Conservation (phyloP, 2,329 filamentous ascomycete species). For the Teratosphaeria nubilosa region DNA sequence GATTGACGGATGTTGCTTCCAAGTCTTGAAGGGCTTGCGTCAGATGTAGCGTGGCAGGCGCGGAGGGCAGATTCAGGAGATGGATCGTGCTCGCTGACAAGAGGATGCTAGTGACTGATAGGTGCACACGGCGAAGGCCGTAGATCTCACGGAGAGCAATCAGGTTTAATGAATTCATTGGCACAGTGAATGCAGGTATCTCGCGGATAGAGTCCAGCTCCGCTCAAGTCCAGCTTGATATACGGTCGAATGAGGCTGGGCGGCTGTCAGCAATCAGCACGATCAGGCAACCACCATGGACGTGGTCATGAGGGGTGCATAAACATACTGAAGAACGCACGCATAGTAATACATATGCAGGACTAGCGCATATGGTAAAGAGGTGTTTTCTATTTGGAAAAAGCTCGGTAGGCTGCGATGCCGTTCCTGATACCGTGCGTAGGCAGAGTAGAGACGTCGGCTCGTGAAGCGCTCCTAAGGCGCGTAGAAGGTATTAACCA, state of each 20-base stretch:
- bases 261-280: conserved; percentile 29
- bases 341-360: conserved; percentile 35
- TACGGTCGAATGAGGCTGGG: conserved; percentile 63
- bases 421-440: conserved; percentile 62
- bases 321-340: conserved; percentile 49
- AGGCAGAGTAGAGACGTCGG: conserved; percentile 52
- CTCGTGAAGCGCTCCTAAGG: conserved; percentile 56
- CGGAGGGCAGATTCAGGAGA: conserved; percentile 33
- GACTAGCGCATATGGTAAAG: conserved; percentile 62
- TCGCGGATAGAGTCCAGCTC: conserved; percentile 52
- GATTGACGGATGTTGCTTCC: conserved; percentile 33
- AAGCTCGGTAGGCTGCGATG: conserved; percentile 57
- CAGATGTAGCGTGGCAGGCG: conserved; percentile 28
- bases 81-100: conserved; percentile 36
- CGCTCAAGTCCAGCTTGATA: conserved; percentile 50
- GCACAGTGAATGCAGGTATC: conserved; percentile 51
- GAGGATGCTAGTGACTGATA: conserved; percentile 31
- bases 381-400: conserved; percentile 55
- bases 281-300: not conserved
- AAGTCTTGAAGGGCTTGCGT: conserved; percentile 33
- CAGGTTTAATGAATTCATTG: conserved; percentile 34
- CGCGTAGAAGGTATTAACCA: conserved; percentile 61
- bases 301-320: not conserved
- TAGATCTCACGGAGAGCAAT: conserved; percentile 36
- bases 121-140: conserved; percentile 30